Evolutionary conservation across 768 basidiomycete species (phyloP), one percentile per base, ranked within the genome.

Genomic region (Trametes elegans): DNA sequence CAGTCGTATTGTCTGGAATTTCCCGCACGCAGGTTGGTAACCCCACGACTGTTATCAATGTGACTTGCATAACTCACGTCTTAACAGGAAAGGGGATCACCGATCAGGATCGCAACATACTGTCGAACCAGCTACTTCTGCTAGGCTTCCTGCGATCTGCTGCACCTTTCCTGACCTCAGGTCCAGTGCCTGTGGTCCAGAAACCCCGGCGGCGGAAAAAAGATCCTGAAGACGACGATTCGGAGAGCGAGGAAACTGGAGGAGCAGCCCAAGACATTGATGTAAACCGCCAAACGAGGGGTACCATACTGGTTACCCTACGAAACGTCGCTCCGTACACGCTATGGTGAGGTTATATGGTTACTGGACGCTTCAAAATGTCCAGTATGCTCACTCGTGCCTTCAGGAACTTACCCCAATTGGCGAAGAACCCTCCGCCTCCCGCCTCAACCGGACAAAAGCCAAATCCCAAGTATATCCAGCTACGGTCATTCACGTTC

Each of bases 1-100:
- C 81, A 87, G 93, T 70, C 82, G 80, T 57, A 80, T 98, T 53
- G 83, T 91, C 7, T 98, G 93, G 87, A 97, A 98, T 68, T 98
- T 98, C 67, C 96, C 96, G 55, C 96, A 98, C 73, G 88, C 89
- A 64, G 95, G 95, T 91, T 64, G 60, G 82, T 64, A 21, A 23
- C 21, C 19, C 24, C 8, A 31, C 42, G 43, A 21, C 56, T 6
- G 28, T 27, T 2, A 11, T 44, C 38, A 3, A 27, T 29, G 6
- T 18, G 19, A 8, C 35, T 32, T 26, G 21, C n/a, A 46, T 28
- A 11, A 31, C 21, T 14, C 16, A n/a, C 18, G n/a, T 34, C 46
- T 57, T 32, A 59, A 36, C 64, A 91, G 89, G 90, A 23, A 91
- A 84, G 66, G 93, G 95, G 2, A 94, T 98, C 57, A 82, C 89